Evolutionary conservation across 176 grass and related monocot genomes (phyloP).

Genomic region (Oropetium thomaeum): DNA sequence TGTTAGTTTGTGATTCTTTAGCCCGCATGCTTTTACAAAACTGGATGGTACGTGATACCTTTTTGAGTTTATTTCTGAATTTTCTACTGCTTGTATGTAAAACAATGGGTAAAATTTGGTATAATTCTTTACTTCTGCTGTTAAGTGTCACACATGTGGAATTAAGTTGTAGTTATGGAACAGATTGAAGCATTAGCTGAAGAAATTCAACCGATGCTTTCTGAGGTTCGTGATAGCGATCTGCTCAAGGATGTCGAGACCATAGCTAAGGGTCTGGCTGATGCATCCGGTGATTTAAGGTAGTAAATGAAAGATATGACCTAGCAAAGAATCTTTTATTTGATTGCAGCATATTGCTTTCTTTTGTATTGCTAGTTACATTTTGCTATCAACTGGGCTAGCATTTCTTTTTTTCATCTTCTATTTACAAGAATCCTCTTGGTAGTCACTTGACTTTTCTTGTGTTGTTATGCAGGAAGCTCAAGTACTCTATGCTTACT

Average conservation of each 20-base stretch:
- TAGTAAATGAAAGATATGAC: conserved; percentile 18
- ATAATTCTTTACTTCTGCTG: background rate
- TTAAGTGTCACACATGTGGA: conserved; percentile 27
- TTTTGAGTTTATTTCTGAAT: conserved; percentile 4
- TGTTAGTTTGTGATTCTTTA: conserved; percentile 11
- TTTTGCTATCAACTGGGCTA: background rate
- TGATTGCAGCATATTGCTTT: background rate
- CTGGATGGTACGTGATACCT: background rate
- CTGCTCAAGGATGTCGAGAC: conserved; percentile 89
- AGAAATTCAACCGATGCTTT: conserved; percentile 86
- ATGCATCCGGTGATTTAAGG: conserved; percentile 83
- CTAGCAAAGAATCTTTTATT: background rate
- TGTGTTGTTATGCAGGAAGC: conserved; percentile 49
- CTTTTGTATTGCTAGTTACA: background rate
- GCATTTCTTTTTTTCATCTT: background rate
- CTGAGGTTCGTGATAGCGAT: conserved; percentile 65
- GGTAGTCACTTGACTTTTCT: background rate
- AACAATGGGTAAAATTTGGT: background rate
- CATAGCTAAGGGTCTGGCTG: conserved; percentile 83
- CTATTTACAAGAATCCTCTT: background rate
- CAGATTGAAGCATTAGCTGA: conserved; percentile 93
- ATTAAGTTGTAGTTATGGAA: conserved; percentile 50
- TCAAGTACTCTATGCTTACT: conserved; percentile 74
- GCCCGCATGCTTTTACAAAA: background rate
- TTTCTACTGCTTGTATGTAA: background rate